Conservation (phyloP, 75 land plant species). For the Cupressus sempervirens region DNA sequence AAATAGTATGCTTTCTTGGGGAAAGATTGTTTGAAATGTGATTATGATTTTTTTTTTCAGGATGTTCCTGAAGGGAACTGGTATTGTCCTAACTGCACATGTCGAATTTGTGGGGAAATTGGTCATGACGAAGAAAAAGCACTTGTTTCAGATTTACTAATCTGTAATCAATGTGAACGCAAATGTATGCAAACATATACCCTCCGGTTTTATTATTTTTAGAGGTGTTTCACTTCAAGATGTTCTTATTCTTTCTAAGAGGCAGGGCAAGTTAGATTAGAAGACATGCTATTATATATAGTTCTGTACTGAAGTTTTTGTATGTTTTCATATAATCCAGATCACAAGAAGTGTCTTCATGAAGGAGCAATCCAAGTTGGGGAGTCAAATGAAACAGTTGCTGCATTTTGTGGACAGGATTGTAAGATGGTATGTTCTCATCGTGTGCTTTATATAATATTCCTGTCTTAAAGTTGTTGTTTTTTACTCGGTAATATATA, state of each 20-base stretch:
- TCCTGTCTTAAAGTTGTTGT: neutral
- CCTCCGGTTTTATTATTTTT: neutral
- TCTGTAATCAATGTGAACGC: slow-evolving; percentile 83
- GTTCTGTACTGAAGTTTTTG: neutral
- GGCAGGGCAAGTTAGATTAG: neutral
- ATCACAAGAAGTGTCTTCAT: slow-evolving; percentile 61
- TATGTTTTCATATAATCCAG: slow-evolving; percentile 11
- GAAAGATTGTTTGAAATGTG: neutral
- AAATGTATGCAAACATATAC: slow-evolving; percentile 53
- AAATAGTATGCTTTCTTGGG: neutral
- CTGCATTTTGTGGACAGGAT: slow-evolving; percentile 62
- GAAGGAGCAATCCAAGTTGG: slow-evolving; percentile 22
- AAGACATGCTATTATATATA: neutral
- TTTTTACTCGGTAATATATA: no score
- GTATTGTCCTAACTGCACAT: slow-evolving; percentile 84
- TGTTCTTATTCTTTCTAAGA: neutral
- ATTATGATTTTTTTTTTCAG: slow-evolving; percentile 32
- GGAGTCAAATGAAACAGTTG: slow-evolving; percentile 19
- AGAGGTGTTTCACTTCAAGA: neutral
- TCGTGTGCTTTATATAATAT: neutral
- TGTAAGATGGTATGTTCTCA: slow-evolving; percentile 58
- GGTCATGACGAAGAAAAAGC: slow-evolving; percentile 30
- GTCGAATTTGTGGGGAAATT: slow-evolving; percentile 64
- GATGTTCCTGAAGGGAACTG: slow-evolving; percentile 85
- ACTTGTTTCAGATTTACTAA: slow-evolving; percentile 22